phyloP scores from a whole-genome alignment of 2,329 filamentous ascomycete species.

The Dryadomyces quercivorus region DNA sequence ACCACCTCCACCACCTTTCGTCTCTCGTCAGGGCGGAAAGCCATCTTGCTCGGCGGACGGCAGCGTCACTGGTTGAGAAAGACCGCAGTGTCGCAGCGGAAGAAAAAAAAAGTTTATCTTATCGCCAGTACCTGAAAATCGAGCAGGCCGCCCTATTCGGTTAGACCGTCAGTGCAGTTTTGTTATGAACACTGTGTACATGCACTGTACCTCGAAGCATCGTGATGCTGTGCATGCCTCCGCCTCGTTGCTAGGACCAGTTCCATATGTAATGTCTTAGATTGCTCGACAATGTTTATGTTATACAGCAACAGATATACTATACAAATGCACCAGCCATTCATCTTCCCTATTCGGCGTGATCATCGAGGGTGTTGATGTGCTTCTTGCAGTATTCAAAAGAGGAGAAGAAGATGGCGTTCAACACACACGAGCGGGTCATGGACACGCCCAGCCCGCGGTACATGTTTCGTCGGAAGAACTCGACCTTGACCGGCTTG shows the following conservation, averaged over 20 bases:
- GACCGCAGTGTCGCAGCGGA: no score
- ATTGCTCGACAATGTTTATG: no score
- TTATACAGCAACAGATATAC: background rate
- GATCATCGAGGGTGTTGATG: constrained; percentile 42
- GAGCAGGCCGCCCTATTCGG: background rate
- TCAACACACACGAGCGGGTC: constrained; percentile 69
- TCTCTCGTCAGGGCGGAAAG: constrained; percentile 1
- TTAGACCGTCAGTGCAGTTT: no score
- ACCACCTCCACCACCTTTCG: constrained; percentile 1
- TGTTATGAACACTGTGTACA: no score
- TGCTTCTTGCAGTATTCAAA: constrained; percentile 74
- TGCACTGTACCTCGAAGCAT: no score
- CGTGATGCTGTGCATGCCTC: no score
- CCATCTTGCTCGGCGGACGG: background rate
- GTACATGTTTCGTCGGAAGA: constrained; percentile 69
- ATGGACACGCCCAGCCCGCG: constrained; percentile 74
- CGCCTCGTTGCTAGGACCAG: no score
- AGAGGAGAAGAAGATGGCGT: constrained; percentile 81
- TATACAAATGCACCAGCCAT: background rate
- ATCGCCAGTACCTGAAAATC: background rate
- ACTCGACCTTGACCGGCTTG: constrained; percentile 61
- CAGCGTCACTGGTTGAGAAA: background rate
- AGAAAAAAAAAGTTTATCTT: constrained; percentile 1
- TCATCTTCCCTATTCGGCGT: constrained; percentile 3
- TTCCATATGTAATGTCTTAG: no score